phyloP scores from a whole-genome alignment of 2,329 filamentous ascomycete genomes.

The Phialophora chinensis region DNA sequence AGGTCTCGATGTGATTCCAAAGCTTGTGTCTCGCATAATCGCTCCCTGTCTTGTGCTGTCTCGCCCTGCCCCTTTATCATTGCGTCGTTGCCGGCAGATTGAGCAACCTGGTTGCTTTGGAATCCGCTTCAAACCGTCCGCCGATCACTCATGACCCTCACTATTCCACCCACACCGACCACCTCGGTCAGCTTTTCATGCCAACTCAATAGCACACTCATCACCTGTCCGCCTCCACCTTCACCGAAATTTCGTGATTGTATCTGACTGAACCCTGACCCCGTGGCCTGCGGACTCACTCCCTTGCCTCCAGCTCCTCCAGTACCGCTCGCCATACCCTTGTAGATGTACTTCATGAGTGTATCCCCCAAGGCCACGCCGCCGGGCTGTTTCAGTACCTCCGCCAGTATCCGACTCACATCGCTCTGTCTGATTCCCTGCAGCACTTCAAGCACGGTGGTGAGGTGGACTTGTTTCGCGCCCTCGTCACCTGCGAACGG shows the following conservation, averaged over 20 bases:
- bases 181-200: constrained; percentile 98
- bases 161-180: constrained; percentile 88
- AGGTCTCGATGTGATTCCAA: not conserved
- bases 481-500: constrained; percentile 66
- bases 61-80: not conserved
- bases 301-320: constrained; percentile 32
- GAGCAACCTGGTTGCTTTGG: not conserved
- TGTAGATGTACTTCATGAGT: constrained; percentile 94
- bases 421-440: constrained; percentile 96
- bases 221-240: constrained; percentile 78
- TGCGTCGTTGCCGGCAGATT: not conserved
- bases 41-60: not conserved
- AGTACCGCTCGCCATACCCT: constrained; percentile 38
- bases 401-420: constrained; percentile 85
- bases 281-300: constrained; percentile 72
- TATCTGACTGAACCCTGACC: constrained; percentile 77
- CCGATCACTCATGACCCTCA: constrained; percentile 94
- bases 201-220: constrained; percentile 98
- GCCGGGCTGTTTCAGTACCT: constrained; percentile 77
- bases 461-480: constrained; percentile 80
- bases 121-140: constrained; percentile 71
- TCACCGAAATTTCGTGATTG: constrained; percentile 62
- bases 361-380: constrained; percentile 88
- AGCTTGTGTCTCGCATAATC: not conserved
- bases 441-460: constrained; percentile 88